Percentiles rank a stretch among this genome's conserved stretches.
phyloP scores from a whole-genome alignment of 177 flowering plant genomes.

The Vitis hybrid region DNA sequence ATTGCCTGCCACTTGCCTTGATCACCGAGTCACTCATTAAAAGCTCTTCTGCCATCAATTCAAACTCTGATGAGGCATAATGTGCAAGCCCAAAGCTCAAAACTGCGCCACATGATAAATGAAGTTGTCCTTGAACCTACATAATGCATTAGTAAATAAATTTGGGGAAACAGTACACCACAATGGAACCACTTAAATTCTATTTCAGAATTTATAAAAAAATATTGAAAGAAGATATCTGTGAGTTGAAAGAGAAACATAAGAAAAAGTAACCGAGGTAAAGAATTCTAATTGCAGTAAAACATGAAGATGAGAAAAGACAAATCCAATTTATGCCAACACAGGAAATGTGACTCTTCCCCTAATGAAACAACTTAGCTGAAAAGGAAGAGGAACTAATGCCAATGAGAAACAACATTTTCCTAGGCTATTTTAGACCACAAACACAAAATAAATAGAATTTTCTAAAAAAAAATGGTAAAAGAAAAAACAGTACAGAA shows the following conservation, averaged over 20 bases:
- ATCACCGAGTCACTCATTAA: constrained; percentile 50
- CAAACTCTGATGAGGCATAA: constrained; percentile 43
- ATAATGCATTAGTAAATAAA: not conserved
- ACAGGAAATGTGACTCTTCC: no score
- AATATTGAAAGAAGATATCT: no score
- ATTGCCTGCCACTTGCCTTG: constrained; percentile 29
- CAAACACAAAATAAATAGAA: not conserved
- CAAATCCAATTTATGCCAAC: no score
- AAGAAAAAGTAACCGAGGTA: no score
- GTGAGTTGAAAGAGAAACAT: no score
- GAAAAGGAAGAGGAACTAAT: not conserved
- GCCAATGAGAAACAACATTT: not conserved
- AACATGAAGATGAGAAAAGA: no score
- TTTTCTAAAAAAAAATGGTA: not conserved
- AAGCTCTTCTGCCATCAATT: constrained; percentile 52
- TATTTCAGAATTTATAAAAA: no score
- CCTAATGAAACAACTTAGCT: not conserved
- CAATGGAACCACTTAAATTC: not conserved
- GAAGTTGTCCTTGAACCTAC: constrained; percentile 48
- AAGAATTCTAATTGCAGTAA: no score
- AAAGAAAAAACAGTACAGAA: not conserved
- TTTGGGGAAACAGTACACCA: not conserved
- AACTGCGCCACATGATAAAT: constrained; percentile 36
- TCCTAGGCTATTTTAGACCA: not conserved
- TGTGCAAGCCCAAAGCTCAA: constrained; percentile 45